Evolutionary conservation across 441 rosid species (phyloP), one percentile per base, ranked within the genome.

Genomic region (Adansonia rubrostipa): DNA sequence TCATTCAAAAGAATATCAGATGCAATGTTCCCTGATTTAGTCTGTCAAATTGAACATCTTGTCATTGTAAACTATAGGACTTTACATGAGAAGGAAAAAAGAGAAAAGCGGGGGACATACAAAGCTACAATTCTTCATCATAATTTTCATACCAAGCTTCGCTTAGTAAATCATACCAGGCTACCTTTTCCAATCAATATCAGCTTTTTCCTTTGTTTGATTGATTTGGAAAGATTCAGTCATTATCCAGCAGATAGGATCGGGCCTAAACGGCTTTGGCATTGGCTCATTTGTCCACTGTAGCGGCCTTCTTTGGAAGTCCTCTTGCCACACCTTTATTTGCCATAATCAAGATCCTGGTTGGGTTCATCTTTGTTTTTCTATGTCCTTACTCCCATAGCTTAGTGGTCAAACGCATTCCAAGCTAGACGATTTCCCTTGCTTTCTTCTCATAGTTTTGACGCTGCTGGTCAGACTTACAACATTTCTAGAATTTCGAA

Each of bases 151-250:
- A 56, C 56, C 86, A 9, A 95, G 98, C 84, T 92, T 90, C 79
- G 88, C 92, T 66, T 93, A 93, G 86, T 92, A 93, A 74, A 77
- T 89, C 5, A 22, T 95, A 79, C 99, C 94, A 2, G 89, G 92
- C 50, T 89, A 89, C 75, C 75, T 95, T 19, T 92, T 93, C 85
- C 95, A 88, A 28, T 81, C 97, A 20, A 66, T 92, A 40, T 86
- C 94, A 19, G 73, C 92, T 0, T 67, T 95, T 44, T 92, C 98
- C n/a, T 80, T 93, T 44, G 82, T 87, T 51, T 95, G 98, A 78
- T 89, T 85, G 92, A 85, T 95, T 28, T 92, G 95, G 95, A 90
- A 86, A 84, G 81, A 87, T 78, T 90, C 94, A 0, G 63, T 88
- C 70, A 82, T 83, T 0, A 92, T 89, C 3, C 98, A 95, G 45